Conservation (phyloP, 2,329 filamentous ascomycete species). For the Penicillium sp. region DNA sequence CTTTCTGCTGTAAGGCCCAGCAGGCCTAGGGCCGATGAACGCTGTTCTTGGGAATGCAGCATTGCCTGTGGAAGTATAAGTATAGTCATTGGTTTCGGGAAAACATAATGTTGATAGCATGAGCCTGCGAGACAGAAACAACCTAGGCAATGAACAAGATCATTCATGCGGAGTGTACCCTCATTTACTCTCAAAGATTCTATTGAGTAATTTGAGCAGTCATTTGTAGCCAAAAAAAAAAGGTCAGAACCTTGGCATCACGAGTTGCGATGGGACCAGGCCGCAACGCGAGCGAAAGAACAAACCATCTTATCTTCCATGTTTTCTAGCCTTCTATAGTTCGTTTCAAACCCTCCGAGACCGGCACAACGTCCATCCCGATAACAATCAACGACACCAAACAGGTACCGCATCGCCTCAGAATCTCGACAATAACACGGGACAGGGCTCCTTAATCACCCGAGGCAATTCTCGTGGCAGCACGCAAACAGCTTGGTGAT, state of each 20-base stretch:
- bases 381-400: neutral
- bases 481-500: constrained; percentile 5
- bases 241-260: neutral
- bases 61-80: constrained; percentile 1
- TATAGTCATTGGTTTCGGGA: neutral
- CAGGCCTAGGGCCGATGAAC: neutral
- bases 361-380: neutral
- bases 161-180: neutral
- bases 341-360: neutral
- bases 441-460: constrained; percentile 32
- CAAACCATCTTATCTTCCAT: neutral
- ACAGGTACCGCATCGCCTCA: neutral
- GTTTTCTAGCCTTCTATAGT: neutral
- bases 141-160: neutral
- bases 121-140: neutral
- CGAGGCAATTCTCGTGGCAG: constrained; percentile 35
- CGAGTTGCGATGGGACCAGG: neutral
- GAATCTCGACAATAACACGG: constrained; percentile 20
- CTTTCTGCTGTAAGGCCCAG: neutral
- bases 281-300: neutral
- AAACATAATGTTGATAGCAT: neutral
- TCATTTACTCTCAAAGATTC: neutral
- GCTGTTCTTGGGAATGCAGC: neutral
- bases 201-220: neutral
- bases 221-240: neutral